Evolutionary conservation across 2,329 filamentous ascomycete genomes (phyloP), one percentile per base, ranked within the genome.

Genomic region (Ascochyta clinopodiicola): DNA sequence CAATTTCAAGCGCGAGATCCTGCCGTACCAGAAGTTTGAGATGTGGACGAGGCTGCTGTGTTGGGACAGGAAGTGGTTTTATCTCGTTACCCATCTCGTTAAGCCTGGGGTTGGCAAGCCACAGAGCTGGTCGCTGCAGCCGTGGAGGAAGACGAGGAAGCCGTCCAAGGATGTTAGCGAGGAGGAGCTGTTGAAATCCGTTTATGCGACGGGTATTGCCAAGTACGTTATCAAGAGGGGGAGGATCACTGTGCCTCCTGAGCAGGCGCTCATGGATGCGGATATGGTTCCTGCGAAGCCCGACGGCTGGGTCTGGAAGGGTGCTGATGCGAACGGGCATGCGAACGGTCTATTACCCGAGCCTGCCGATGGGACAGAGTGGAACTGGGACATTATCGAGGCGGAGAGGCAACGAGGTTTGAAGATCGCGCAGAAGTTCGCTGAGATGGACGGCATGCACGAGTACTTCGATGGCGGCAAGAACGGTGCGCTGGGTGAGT

Each of bases 181-280:
- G 25, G 68, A 73, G 29, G 73, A 72, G 53, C 56, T 81, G 22
- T 74, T 74, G 56, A 75, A 76, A 36, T 73, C 78, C 10, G 74
- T 82, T n/a, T 81, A 76, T 59, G 80, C 80, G 8, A 81, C 78
- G n/a, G 79, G 76, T 7, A 71, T 82, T 32, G 77, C 80, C 1
- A 76, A 80, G 44, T 82, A 82, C 58, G 80, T 82, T 2, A 77
- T 81, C 56, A 82, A 82, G 68, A 78, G 78, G 58, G 80, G 80
- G 1, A 82, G 94, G 22, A 81, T 95, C 67, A 98, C 94, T 0
- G 86, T 98, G 4, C 86, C 93, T 61, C 93, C 95, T 0, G 89
- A 92, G 63, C 81, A 90, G 42, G 81, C 94, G 7, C 80, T 98
- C 24, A 81, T 84, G 38, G 84, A 88, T 32, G 88, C 88, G 44